Evolutionary conservation across 2,329 filamentous ascomycete species (phyloP).

Genomic region (Neoscytalidium dimidiatum): DNA sequence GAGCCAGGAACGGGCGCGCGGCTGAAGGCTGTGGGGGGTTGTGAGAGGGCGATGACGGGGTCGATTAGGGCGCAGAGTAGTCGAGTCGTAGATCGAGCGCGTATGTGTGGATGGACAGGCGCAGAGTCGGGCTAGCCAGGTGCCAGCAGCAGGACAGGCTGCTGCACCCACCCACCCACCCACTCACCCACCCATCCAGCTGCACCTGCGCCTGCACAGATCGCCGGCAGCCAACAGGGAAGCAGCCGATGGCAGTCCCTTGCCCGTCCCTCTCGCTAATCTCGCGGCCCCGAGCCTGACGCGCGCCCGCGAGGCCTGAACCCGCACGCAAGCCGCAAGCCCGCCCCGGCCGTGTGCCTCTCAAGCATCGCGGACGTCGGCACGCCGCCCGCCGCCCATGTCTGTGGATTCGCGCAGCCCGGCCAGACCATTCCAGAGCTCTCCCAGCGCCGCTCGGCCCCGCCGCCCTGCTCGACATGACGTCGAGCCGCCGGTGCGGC

Average conservation of each 20-base stretch:
- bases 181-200: too few species aligned
- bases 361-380: slow-evolving; percentile 5
- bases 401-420: neutral
- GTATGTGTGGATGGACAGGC: neutral
- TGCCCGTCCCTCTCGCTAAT: slow-evolving; percentile 3
- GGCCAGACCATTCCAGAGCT: neutral
- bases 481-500: neutral
- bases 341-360: neutral
- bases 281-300: neutral
- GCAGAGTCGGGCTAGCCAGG: neutral
- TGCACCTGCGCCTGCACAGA: too few species aligned
- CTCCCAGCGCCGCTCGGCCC: neutral
- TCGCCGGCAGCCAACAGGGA: neutral
- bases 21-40: neutral
- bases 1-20: slow-evolving; percentile 6
- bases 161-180: too few species aligned
- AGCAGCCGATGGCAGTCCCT: neutral
- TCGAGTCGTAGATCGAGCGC: neutral
- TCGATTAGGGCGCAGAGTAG: slow-evolving; percentile 4
- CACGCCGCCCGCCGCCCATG: neutral
- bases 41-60: slow-evolving; percentile 9
- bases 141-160: too few species aligned
- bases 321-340: neutral
- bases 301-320: neutral
- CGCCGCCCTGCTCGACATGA: neutral